Base-by-base conservation (phyloP, 352 stramenopile genomes). In the Phytophthora citrophthora region DNA sequence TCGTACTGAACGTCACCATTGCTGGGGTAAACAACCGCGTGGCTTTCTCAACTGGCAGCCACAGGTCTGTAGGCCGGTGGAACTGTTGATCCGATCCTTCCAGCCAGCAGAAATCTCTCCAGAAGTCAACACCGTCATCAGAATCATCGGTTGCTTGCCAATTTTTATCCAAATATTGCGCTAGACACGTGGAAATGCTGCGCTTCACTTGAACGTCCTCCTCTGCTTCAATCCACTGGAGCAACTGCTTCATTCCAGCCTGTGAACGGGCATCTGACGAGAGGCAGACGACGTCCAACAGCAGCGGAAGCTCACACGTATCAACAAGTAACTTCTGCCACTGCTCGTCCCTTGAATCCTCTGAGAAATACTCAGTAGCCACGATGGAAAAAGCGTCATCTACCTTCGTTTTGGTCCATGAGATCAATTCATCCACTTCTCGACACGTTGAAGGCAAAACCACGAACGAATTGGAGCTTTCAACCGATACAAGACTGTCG, bases 161-260 rank as follows among this genome's bases (percentile, higher is more conserved):
- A 9, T 69, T 57, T 0, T 64, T 65, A 26, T 91, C 77, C 32
- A 91, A 38, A 20, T 76, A 58, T 6, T 64, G 54, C 16, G 77
- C 76, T 23, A 93, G 59, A 44, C 76, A 68, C 26, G 45, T 58
- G 12, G 85, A 91, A n/a, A 91, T 53, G 0, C 16, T 64, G 8
- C 68, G 61, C 27, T 83, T 89, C 3, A 71, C 13, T 4, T 36
- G 24, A 5, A 56, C 7, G 38, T 81, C 54, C 18, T 61, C 6
- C 18, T 91, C 85, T 3, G 16, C 27, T 32, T 78, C 61, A 27
- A 91, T 70, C 85, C 79, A 90, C 53, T 71, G 52, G 16, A 90
- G 58, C 9, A 87, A 23, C 11, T 76, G 44, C 7, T 66, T 41
- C 16, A 86, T 54, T 6, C 57, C 72, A 52, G 60, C 27, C n/a